phyloP scores from a whole-genome alignment of 768 basidiomycete species.

The Roridomyces roridus region DNA sequence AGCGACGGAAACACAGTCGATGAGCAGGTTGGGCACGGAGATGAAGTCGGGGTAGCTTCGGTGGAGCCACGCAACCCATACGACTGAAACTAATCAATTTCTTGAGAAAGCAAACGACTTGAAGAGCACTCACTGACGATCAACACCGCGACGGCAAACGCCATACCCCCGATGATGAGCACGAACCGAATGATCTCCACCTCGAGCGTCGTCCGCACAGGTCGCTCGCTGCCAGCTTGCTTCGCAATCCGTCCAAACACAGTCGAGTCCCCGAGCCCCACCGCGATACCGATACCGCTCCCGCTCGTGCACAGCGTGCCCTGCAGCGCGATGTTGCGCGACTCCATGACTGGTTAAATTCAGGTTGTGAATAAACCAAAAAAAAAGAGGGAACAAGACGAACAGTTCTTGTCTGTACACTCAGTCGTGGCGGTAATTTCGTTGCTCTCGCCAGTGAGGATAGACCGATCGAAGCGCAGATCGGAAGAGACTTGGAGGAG shows the following conservation, averaged over 20 bases:
- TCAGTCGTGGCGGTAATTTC: slow-evolving; percentile 36
- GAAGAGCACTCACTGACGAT: slow-evolving; percentile 55
- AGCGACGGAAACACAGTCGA: slow-evolving; percentile 63
- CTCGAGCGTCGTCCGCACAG: slow-evolving; percentile 54
- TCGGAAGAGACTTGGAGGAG: slow-evolving; percentile 65
- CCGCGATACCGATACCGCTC: slow-evolving; percentile 52
- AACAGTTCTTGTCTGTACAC: slow-evolving; percentile 42
- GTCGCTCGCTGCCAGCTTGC: slow-evolving; percentile 42
- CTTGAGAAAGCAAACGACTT: neutral
- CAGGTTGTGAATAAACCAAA: slow-evolving; percentile 14
- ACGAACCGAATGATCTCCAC: slow-evolving; percentile 62
- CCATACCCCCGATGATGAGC: slow-evolving; percentile 53
- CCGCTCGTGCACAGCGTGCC: slow-evolving; percentile 59
- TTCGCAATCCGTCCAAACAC: slow-evolving; percentile 51
- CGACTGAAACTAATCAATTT: slow-evolving; percentile 19
- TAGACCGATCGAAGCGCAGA: slow-evolving; percentile 64
- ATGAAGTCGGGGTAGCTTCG: slow-evolving; percentile 49
- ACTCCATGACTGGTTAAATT: slow-evolving; percentile 33
- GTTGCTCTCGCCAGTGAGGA: slow-evolving; percentile 68
- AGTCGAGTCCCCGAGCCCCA: slow-evolving; percentile 56
- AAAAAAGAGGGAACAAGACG: slow-evolving; percentile 32
- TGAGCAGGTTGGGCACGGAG: slow-evolving; percentile 54
- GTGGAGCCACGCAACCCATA: slow-evolving; percentile 46
- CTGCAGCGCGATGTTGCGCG: slow-evolving; percentile 66
- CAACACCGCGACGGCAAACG: slow-evolving; percentile 47